Percentiles rank a stretch among this genome's conserved stretches.
phyloP scores from a whole-genome alignment of 805 yeast species.

The Teunomyces gatunensis region DNA sequence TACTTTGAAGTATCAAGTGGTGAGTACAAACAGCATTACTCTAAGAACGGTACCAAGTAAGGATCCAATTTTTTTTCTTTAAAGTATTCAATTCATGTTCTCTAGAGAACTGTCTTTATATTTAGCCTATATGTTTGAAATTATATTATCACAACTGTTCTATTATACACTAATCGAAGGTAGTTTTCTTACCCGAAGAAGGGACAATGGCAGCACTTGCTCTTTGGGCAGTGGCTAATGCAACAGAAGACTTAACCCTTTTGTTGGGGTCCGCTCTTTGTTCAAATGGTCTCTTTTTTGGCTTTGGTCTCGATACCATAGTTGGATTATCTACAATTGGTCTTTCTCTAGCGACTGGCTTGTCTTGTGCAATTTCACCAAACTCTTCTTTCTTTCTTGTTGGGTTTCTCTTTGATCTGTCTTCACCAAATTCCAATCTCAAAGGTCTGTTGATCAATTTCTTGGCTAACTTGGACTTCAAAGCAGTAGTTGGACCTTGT shows the following conservation, averaged over 20 bases:
- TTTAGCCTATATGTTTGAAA: conserved; percentile 2
- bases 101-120: conserved; percentile 1
- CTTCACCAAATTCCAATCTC: conserved; percentile 93
- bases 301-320: conserved; percentile 11
- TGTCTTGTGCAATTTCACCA: conserved; percentile 7
- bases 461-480: conserved; percentile 66
- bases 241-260: conserved; percentile 74
- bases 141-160: neutral
- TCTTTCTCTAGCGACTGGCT: conserved; percentile 7
- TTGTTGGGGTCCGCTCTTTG: conserved; percentile 33
- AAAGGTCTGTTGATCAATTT: conserved; percentile 69
- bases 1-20: conserved; percentile 38
- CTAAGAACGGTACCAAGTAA: neutral
- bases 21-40: conserved; percentile 12
- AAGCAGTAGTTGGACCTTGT: conserved; percentile 78
- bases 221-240: conserved; percentile 84
- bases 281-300: conserved; percentile 14
- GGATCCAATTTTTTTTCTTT: neutral
- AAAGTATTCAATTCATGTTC: conserved; percentile 1
- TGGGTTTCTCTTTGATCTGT: conserved; percentile 77
- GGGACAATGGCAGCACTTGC: conserved; percentile 86
- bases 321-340: conserved; percentile 6
- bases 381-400: conserved; percentile 25
- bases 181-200: conserved; percentile 84
- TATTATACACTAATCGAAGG: conserved; percentile 48